Conservation (phyloP, 495 filamentous ascomycete species). For the Pseudomonodictys pantanalensis region DNA sequence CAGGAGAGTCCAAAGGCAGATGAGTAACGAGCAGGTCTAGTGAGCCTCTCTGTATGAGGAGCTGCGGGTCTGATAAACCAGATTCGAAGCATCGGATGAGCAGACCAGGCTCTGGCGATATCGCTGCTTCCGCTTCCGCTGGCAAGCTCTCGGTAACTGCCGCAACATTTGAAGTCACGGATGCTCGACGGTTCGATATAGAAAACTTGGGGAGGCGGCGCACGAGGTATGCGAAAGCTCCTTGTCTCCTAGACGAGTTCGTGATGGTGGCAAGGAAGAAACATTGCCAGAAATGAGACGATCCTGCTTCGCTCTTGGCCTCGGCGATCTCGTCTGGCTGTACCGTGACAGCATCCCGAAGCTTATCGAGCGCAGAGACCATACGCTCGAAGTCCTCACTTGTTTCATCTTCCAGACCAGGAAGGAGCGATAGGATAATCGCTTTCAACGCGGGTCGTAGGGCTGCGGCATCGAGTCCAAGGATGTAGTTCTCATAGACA, state of each 20-base stretch:
- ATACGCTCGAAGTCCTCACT: constrained; percentile 96
- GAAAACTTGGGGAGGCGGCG: constrained; percentile 76
- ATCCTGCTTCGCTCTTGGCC: constrained; percentile 57
- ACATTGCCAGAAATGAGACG: constrained; percentile 97
- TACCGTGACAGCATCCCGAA: constrained; percentile 61
- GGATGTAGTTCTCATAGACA: constrained; percentile 75
- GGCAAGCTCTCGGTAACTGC: constrained; percentile 32
- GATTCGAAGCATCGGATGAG: constrained; percentile 86
- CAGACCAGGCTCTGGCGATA: constrained; percentile 89
- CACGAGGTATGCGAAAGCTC: constrained; percentile 78
- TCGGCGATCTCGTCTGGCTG: constrained; percentile 30
- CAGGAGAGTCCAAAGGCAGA: constrained; percentile 79
- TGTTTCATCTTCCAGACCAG: constrained; percentile 91
- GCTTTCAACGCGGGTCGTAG: constrained; percentile 87
- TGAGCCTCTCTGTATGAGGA: constrained; percentile 90
- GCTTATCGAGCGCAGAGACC: constrained; percentile 69
- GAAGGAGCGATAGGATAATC: constrained; percentile 78
- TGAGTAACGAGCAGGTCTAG: constrained; percentile 89
- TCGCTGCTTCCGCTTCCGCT: constrained; percentile 61
- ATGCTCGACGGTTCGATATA: constrained; percentile 9
- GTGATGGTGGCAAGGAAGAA: constrained; percentile 93
- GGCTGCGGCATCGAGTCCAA: constrained; percentile 63
- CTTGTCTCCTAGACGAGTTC: constrained; percentile 74
- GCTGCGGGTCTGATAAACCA: constrained; percentile 82
- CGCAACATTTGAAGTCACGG: constrained; percentile 21